Evolutionary conservation across 306 rosid species (phyloP).

Genomic region (Clitoria ternatea): DNA sequence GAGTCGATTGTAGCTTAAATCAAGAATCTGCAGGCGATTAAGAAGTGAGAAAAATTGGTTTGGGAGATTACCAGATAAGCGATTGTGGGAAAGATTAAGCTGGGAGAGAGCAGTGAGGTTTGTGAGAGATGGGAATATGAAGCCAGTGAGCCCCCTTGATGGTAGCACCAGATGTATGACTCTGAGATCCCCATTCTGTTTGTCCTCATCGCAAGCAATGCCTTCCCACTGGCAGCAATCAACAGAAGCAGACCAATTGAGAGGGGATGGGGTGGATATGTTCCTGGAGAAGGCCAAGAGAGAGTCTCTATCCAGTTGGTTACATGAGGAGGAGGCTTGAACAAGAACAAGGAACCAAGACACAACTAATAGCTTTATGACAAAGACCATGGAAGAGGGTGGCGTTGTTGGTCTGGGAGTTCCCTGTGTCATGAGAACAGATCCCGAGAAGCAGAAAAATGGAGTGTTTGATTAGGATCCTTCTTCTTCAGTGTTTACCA

Average conservation of each 20-base stretch:
- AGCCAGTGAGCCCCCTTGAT: conserved; percentile 42
- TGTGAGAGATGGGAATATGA: conserved; percentile 31
- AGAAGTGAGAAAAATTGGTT: conserved; percentile 34
- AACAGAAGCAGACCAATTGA: conserved; percentile 51
- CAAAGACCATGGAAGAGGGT: background rate
- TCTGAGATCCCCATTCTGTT: conserved; percentile 7
- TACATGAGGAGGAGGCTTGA: conserved; percentile 41
- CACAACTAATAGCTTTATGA: background rate
- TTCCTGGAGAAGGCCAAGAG: conserved; percentile 37
- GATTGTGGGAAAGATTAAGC: conserved; percentile 59
- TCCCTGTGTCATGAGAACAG: conserved; percentile 5
- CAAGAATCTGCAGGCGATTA: conserved; percentile 39
- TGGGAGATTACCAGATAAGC: conserved; percentile 43
- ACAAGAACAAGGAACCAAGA: conserved; percentile 21
- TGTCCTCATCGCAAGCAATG: conserved; percentile 22
- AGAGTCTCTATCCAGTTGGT: conserved; percentile 39
- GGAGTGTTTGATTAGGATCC: background rate
- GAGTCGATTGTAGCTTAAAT: conserved; percentile 48
- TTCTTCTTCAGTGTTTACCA: background rate
- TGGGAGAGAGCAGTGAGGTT: conserved; percentile 45
- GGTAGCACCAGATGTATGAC: conserved; percentile 47
- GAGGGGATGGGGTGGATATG: conserved; percentile 29
- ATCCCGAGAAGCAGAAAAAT: conserved; percentile 1
- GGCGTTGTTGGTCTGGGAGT: background rate
- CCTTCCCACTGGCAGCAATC: conserved; percentile 87